Conservation (phyloP, 768 basidiomycete species). For the Lyophyllum semitale region DNA sequence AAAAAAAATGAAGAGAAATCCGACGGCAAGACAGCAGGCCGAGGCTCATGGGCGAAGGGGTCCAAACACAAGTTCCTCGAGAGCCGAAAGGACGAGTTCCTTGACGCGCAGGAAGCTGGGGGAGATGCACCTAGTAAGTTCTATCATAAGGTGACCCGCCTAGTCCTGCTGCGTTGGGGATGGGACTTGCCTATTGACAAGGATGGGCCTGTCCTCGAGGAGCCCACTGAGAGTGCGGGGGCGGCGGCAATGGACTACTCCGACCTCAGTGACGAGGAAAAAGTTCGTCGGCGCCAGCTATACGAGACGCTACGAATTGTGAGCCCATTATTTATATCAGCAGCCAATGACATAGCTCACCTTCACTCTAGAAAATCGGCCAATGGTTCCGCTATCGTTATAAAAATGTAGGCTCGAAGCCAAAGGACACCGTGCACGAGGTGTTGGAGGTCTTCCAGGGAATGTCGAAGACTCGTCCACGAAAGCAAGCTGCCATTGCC, state of each 20-base stretch:
- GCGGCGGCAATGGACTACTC: background rate
- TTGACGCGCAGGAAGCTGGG: background rate
- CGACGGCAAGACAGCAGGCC: too few relatives aligned
- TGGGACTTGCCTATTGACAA: background rate
- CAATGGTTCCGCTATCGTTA: background rate
- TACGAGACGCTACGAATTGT: background rate
- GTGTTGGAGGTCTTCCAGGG: background rate
- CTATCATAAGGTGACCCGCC: background rate
- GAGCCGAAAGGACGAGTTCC: background rate
- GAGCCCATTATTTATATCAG: background rate
- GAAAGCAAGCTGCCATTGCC: background rate
- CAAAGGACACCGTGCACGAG: background rate
- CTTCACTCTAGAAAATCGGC: background rate
- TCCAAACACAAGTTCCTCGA: background rate
- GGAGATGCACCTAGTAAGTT: background rate
- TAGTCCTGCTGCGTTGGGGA: background rate
- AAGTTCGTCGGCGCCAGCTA: background rate
- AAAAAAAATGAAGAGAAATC: too few relatives aligned
- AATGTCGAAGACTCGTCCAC: background rate
- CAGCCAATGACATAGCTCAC: too few relatives aligned
- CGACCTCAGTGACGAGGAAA: background rate
- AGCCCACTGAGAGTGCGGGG: background rate
- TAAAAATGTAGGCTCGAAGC: background rate
- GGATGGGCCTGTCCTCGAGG: background rate
- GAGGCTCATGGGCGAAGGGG: background rate